Evolutionary conservation across 2,329 filamentous ascomycete species (phyloP).

Genomic region (Pezicula carpinea): DNA sequence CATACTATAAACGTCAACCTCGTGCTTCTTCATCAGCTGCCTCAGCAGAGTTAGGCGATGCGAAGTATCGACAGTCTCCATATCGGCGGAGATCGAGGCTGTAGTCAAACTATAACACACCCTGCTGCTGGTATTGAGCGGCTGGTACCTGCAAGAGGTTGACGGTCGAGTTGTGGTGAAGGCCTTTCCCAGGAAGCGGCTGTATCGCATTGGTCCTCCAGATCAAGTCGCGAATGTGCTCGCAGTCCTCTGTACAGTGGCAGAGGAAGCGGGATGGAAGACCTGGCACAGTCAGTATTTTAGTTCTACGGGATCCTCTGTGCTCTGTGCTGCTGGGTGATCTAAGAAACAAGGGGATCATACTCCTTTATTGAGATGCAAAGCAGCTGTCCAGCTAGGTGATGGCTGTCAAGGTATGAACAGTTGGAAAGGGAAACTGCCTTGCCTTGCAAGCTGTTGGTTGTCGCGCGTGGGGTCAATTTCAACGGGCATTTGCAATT

Average conservation of each 20-base stretch:
- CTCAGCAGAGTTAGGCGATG: slow-evolving; percentile 72
- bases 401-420: no score
- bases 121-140: not conserved
- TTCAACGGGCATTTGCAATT: no score
- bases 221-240: not conserved
- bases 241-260: no score
- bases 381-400: no score
- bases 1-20: slow-evolving; percentile 89
- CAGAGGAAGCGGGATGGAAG: no score
- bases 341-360: not conserved
- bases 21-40: slow-evolving; percentile 79
- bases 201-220: slow-evolving; percentile 11
- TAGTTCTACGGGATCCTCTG: no score
- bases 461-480: no score
- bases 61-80: slow-evolving; percentile 77
- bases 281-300: no score
- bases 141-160: not conserved
- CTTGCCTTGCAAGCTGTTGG: no score
- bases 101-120: not conserved
- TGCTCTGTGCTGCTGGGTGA: not conserved
- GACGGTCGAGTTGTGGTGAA: slow-evolving; percentile 2
- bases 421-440: no score
- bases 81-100: slow-evolving; percentile 35
- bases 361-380: not conserved
- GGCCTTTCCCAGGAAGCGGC: slow-evolving; percentile 4